Evolutionary conservation across 768 basidiomycete species (phyloP).

Genomic region (Tephrocybe sp.): DNA sequence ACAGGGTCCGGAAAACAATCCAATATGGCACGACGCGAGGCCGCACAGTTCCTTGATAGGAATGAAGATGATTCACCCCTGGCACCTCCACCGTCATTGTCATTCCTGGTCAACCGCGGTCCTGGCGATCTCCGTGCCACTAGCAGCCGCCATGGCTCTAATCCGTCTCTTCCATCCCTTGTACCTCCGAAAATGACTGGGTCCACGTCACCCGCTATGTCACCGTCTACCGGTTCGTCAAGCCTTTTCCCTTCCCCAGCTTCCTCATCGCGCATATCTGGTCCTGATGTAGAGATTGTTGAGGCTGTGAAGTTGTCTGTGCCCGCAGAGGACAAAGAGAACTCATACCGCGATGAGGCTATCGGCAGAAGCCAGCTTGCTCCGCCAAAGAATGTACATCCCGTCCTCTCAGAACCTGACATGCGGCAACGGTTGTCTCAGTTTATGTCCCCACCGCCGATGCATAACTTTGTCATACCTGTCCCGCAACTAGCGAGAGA

Average conservation of each 20-base stretch:
- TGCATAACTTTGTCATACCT: conserved; percentile 19
- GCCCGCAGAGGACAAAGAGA: conserved; percentile 46
- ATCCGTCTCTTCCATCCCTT: conserved; percentile 65
- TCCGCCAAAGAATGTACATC: conserved; percentile 44
- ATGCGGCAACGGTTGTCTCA: conserved; percentile 48
- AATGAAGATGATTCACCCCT: conserved; percentile 74
- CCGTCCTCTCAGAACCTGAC: conserved; percentile 62
- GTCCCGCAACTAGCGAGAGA: conserved; percentile 41
- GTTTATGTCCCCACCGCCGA: conserved; percentile 28
- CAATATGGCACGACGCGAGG: conserved; percentile 26
- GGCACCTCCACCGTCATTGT: conserved; percentile 88
- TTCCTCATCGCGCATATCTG: conserved; percentile 70
- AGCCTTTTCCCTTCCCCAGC: conserved; percentile 75
- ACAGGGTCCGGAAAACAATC: conserved; percentile 56
- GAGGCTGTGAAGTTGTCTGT: conserved; percentile 42
- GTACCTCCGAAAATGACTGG: conserved; percentile 51
- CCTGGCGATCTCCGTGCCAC: conserved; percentile 41
- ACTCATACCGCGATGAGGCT: conserved; percentile 30
- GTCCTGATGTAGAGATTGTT: conserved; percentile 51
- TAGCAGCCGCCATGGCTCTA: conserved; percentile 61
- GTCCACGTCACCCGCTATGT: conserved; percentile 60
- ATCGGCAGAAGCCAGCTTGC: conserved; percentile 29
- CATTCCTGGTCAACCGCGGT: conserved; percentile 77
- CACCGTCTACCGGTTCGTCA: conserved; percentile 74
- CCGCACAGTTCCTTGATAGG: conserved; percentile 40